Evolutionary conservation across 768 basidiomycete genomes (phyloP).

Genomic region (Lactarius psammicola): DNA sequence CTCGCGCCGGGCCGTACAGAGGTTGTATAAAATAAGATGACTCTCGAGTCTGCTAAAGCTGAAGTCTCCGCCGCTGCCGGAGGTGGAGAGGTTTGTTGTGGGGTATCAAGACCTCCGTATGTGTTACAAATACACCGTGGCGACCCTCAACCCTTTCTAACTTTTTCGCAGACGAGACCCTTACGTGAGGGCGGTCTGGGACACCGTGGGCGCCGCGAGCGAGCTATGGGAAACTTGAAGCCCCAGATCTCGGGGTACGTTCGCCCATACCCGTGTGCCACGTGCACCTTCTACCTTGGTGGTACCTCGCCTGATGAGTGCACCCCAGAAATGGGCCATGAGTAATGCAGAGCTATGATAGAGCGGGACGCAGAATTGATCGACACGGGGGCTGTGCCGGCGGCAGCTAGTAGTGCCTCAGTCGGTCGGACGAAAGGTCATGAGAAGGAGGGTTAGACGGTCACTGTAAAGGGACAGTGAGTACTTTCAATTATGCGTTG

Average conservation of each 20-base stretch:
- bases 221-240: neutral
- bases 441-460: no score
- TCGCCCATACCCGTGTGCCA: neutral
- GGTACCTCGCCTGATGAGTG: no score
- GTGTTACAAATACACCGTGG: neutral
- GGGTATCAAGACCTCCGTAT: neutral
- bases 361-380: no score
- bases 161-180: neutral
- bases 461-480: no score
- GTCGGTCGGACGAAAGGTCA: no score
- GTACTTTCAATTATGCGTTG: no score
- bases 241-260: neutral
- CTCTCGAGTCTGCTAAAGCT: conserved; percentile 51
- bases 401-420: no score
- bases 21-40: conserved; percentile 53
- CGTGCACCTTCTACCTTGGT: no score
- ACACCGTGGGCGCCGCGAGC: no score
- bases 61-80: conserved; percentile 40
- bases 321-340: no score
- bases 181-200: neutral
- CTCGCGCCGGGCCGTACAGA: conserved; percentile 64
- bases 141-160: neutral
- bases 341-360: no score
- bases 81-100: neutral
- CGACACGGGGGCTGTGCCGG: no score